Percentiles rank a stretch among this genome's conserved stretches.
These are phyloP conservation scores for Phytophthora fragariaefolia DNA, from an alignment of 352 stramenopile genomes.

Conservation along the genomic window DNA sequence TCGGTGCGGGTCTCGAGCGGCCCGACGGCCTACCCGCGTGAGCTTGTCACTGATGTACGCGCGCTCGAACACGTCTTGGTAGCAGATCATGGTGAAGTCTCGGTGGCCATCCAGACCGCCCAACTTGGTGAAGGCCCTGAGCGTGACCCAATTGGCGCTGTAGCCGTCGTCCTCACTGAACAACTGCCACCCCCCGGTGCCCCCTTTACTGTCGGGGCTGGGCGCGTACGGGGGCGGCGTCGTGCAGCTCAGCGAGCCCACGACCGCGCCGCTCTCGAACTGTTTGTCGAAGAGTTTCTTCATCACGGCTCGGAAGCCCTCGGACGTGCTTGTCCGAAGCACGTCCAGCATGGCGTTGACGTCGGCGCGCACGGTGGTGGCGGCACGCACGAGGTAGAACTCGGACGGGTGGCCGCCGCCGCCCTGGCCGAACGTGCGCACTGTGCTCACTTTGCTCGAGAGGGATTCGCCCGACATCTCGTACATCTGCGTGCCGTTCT, in stretches of 20 bases:
- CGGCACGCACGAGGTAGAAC: slow-evolving; percentile 65
- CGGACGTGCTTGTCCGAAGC: slow-evolving; percentile 42
- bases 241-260: slow-evolving; percentile 59
- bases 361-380: slow-evolving; percentile 50
- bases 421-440: slow-evolving; percentile 43
- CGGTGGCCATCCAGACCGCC: slow-evolving; percentile 41
- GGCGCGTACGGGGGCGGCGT: slow-evolving; percentile 42
- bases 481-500: slow-evolving; percentile 53
- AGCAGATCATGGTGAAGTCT: slow-evolving; percentile 71
- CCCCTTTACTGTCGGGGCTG: slow-evolving; percentile 5
- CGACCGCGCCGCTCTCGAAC: slow-evolving; percentile 46
- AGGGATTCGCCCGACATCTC: slow-evolving; percentile 61
- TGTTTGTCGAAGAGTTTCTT: slow-evolving; percentile 64
- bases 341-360: slow-evolving; percentile 50
- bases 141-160: slow-evolving; percentile 59
- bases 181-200: slow-evolving; percentile 23
- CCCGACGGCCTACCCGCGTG: slow-evolving; percentile 33
- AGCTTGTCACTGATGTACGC: slow-evolving; percentile 34
- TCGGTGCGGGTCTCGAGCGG: slow-evolving; percentile 24
- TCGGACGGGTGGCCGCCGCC: slow-evolving; percentile 52
- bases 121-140: slow-evolving; percentile 44
- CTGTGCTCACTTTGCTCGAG: slow-evolving; percentile 42
- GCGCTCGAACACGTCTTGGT: slow-evolving; percentile 69
- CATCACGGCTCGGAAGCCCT: slow-evolving; percentile 53
- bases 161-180: slow-evolving; percentile 68